phyloP scores from a whole-genome alignment of 148 eudicot species.

The Vaccinium myrtillus region DNA sequence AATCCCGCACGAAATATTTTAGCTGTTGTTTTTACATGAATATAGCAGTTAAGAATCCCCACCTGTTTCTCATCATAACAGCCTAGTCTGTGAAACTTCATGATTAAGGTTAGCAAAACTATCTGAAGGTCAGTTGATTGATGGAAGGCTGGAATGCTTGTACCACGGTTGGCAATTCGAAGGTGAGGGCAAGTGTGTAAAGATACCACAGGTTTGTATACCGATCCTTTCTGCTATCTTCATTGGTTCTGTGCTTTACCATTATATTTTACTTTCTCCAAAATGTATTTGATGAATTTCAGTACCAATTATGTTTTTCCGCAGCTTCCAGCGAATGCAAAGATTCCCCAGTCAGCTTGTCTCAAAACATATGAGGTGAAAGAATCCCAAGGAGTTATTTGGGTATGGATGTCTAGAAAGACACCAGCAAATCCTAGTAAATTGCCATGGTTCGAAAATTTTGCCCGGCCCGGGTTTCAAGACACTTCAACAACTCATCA shows the following conservation, averaged over 20 bases:
- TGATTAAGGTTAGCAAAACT: slow-evolving; percentile 84
- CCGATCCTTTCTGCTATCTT: background rate
- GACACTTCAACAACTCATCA: slow-evolving; percentile 85
- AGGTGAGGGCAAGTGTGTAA: slow-evolving; percentile 91
- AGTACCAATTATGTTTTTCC: slow-evolving; percentile 11
- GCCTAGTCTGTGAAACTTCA: background rate
- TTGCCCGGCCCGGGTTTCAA: slow-evolving; percentile 70
- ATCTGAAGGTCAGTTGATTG: slow-evolving; percentile 87
- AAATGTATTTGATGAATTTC: background rate
- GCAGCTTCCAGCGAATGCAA: slow-evolving; percentile 81
- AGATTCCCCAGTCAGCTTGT: slow-evolving; percentile 87
- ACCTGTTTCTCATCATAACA: background rate
- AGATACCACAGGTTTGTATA: slow-evolving; percentile 83
- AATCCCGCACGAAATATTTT: background rate
- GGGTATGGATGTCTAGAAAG: slow-evolving; percentile 95
- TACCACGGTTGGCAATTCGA: slow-evolving; percentile 99
- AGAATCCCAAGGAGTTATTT: slow-evolving; percentile 91
- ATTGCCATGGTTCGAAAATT: slow-evolving; percentile 90
- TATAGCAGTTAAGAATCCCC: background rate
- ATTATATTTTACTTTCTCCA: background rate
- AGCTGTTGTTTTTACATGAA: background rate
- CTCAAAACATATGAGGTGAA: slow-evolving; percentile 59
- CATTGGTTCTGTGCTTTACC: background rate
- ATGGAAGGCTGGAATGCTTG: slow-evolving; percentile 90
- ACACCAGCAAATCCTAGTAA: slow-evolving; percentile 63